Conservation (phyloP, 108 stramenopile species). For the Skeletonema marinoi region DNA sequence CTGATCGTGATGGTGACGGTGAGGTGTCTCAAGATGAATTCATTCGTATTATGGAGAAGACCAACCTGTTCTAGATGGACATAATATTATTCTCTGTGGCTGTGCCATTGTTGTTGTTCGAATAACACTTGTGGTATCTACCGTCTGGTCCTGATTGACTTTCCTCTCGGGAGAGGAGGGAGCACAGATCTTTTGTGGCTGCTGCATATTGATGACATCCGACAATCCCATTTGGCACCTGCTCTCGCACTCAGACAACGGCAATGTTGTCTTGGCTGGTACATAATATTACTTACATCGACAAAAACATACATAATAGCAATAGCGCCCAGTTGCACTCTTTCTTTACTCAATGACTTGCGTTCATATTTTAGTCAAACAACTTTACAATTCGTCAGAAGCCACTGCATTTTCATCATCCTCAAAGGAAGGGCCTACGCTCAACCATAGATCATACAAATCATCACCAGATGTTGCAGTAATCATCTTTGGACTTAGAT, state of each 20-base stretch:
- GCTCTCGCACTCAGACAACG: too few relatives aligned
- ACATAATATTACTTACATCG: too few relatives aligned
- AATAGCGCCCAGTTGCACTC: neutral
- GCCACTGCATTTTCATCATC: constrained; percentile 16
- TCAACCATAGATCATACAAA: constrained; percentile 66
- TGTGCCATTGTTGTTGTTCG: neutral
- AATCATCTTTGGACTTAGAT: constrained; percentile 60
- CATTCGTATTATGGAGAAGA: constrained; percentile 90
- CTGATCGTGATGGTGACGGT: constrained; percentile 75
- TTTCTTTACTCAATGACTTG: neutral
- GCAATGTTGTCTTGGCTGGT: too few relatives aligned
- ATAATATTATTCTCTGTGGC: neutral
- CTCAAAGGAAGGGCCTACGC: constrained; percentile 53
- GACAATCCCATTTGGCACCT: too few relatives aligned
- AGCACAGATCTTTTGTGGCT: too few relatives aligned
- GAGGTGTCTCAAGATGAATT: constrained; percentile 86
- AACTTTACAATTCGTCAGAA: constrained; percentile 12
- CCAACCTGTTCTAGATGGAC: constrained; percentile 39
- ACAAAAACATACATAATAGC: too few relatives aligned
- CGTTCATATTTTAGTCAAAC: too few relatives aligned
- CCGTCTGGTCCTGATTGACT: neutral
- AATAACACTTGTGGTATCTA: too few relatives aligned
- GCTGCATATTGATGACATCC: too few relatives aligned
- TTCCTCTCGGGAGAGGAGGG: neutral
- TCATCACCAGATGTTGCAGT: constrained; percentile 57